Conservation (phyloP, 2,329 filamentous ascomycete genomes). For the Fusarium setosum region DNA sequence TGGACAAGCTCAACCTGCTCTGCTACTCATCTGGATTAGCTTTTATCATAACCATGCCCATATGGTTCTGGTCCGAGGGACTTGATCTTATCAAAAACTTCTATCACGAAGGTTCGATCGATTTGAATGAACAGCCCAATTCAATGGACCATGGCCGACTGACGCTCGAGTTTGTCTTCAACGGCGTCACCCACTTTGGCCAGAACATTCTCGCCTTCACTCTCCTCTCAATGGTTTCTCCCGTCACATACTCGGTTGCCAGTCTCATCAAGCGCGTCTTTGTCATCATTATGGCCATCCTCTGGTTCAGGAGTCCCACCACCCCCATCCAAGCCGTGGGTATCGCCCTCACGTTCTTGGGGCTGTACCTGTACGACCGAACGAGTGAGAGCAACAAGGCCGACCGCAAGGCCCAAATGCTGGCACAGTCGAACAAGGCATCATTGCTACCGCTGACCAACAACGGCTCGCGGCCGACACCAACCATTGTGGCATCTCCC, state of each 20-base stretch:
- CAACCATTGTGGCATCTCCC: constrained; percentile 37
- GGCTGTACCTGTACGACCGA: constrained; percentile 94
- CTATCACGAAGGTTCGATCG: constrained; percentile 81
- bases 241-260: constrained; percentile 96
- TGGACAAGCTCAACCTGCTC: constrained; percentile 95
- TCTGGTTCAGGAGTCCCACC: constrained; percentile 95
- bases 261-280: constrained; percentile 97
- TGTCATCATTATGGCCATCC: constrained; percentile 91
- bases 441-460: constrained; percentile 75
- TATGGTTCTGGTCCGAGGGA: constrained; percentile 95
- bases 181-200: constrained; percentile 94
- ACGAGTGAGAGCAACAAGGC: constrained; percentile 90
- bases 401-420: constrained; percentile 81
- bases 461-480: constrained; percentile 44
- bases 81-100: constrained; percentile 82
- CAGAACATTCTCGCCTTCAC: constrained; percentile 97
- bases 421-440: constrained; percentile 53
- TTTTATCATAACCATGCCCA: constrained; percentile 86
- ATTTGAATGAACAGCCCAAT: constrained; percentile 68
- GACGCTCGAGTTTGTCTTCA: constrained; percentile 92
- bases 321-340: constrained; percentile 85
- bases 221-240: constrained; percentile 90
- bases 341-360: constrained; percentile 89
- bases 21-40: constrained; percentile 97
- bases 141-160: constrained; percentile 81